phyloP scores from a whole-genome alignment of 768 basidiomycete genomes.

The Tulasnella sp. region DNA sequence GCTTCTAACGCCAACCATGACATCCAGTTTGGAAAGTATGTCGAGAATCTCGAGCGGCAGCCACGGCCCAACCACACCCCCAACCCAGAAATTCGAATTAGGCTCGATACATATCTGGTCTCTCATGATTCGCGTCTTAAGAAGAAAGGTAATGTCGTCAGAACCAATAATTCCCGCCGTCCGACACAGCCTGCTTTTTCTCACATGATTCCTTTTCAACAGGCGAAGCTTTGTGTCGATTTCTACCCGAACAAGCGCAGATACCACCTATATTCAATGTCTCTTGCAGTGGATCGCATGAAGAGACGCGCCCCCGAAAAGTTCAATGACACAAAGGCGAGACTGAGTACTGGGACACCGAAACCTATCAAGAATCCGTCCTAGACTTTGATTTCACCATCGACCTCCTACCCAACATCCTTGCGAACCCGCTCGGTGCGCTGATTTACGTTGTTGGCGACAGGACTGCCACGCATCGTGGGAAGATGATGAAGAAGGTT shows the following conservation, averaged over 20 bases:
- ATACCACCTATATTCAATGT: constrained; percentile 39
- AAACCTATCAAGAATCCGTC: constrained; percentile 48
- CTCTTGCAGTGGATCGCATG: constrained; percentile 45
- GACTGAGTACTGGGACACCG: constrained; percentile 24
- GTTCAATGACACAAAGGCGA: constrained; percentile 25
- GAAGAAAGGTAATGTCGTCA: constrained; percentile 38
- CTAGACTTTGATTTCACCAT: constrained; percentile 63
- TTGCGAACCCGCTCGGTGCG: constrained; percentile 23
- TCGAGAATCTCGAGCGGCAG: constrained; percentile 27
- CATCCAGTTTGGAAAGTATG: no score
- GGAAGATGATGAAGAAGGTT: constrained; percentile 49
- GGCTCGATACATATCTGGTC: constrained; percentile 40
- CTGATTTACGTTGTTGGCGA: constrained; percentile 56
- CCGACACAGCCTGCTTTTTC: not conserved
- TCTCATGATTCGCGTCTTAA: constrained; percentile 65
- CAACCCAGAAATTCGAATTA: constrained; percentile 47
- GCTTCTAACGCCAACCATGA: no score
- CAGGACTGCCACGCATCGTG: constrained; percentile 52
- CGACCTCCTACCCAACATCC: constrained; percentile 39
- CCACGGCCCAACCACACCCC: constrained; percentile 57
- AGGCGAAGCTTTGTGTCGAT: constrained; percentile 68
- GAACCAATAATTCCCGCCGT: constrained; percentile 2
- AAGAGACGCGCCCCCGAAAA: constrained; percentile 41
- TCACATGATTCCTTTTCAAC: constrained; percentile 8
- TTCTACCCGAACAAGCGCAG: constrained; percentile 48